A percentile compares a stretch with the other conserved stretches of the same genome.
Conservation (phyloP, 805 yeast genomes). For the Hermanozyma aechmeae region DNA sequence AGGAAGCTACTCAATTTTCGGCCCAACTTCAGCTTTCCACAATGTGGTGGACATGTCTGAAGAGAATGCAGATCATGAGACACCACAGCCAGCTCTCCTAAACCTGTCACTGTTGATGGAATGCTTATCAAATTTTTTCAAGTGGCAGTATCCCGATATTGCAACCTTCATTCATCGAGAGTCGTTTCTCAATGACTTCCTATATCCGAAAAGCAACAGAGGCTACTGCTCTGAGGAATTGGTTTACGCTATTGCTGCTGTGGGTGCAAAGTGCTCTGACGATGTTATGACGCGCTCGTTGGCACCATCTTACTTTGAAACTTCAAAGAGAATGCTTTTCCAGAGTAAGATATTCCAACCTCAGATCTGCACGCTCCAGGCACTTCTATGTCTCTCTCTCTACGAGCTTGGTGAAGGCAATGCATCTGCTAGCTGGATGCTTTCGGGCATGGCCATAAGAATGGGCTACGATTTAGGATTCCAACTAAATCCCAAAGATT, state of each 20-base stretch:
- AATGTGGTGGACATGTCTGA: constrained; percentile 6
- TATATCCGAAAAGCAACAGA: constrained; percentile 3
- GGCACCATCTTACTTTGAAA: constrained; percentile 8
- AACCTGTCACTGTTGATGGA: constrained; percentile 5
- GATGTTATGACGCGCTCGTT: constrained; percentile 3
- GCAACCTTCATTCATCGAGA: constrained; percentile 12
- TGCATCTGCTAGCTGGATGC: constrained; percentile 12
- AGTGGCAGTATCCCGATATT: constrained; percentile 11
- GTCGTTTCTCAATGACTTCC: constrained; percentile 10
- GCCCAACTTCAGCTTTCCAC: constrained; percentile 11
- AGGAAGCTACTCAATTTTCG: constrained; percentile 10
- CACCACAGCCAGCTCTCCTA: constrained; percentile 3
- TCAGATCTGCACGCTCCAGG: constrained; percentile 9
- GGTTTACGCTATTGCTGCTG: constrained; percentile 11
- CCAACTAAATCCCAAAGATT: constrained; percentile 10
- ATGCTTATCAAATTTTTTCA: constrained; percentile 8
- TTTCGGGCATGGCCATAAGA: constrained; percentile 12
- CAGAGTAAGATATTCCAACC: constrained; percentile 7
- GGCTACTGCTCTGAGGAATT: constrained; percentile 11
- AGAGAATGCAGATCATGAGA: no score
- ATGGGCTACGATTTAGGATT: constrained; percentile 13
- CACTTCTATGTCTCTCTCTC: constrained; percentile 10
- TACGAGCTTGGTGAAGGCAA: constrained; percentile 13
- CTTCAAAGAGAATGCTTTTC: constrained; percentile 7
- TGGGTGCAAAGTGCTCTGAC: constrained; percentile 10